A percentile compares a stretch with the other conserved stretches of the same genome.
These are phyloP conservation scores for Neophaeococcomyces aloes DNA, from an alignment of 2,329 filamentous ascomycete genomes.

Conservation along the genomic window DNA sequence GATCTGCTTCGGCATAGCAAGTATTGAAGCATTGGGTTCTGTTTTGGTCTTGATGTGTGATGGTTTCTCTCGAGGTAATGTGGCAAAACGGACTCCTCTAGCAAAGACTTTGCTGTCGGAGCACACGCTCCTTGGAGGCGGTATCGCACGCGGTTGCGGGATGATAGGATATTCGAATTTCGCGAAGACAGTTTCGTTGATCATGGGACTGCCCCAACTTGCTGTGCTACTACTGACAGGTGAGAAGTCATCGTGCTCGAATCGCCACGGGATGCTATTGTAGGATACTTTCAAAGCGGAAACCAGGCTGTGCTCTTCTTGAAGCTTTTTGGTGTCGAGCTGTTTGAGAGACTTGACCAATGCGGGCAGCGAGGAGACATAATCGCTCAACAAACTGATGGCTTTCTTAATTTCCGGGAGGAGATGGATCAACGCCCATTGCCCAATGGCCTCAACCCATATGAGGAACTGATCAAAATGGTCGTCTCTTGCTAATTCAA, in stretches of 20 bases:
- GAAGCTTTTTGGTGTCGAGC: conserved; percentile 11
- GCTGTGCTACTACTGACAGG: conserved; percentile 19
- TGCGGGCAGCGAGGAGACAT: conserved; percentile 1
- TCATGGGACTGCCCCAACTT: conserved; percentile 18
- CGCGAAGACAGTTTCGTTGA: conserved; percentile 6
- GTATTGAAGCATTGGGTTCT: conserved; percentile 1
- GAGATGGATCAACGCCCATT: conserved; percentile 16
- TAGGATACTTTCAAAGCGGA: conserved; percentile 16
- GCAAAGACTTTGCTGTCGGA: background rate
- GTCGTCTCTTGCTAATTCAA: conserved; percentile 18
- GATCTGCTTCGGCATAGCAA: conserved; percentile 7
- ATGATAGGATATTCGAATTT: conserved; percentile 5
- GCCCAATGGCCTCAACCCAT: conserved; percentile 19
- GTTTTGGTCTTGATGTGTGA: background rate
- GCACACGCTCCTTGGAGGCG: background rate
- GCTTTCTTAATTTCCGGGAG: conserved; percentile 18
- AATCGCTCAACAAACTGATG: conserved; percentile 10
- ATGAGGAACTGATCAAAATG: conserved; percentile 19
- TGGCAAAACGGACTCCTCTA: conserved; percentile 4
- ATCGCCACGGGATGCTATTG: conserved; percentile 18
- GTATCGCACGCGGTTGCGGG: background rate
- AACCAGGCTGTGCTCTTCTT: conserved; percentile 14
- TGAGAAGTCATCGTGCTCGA: conserved; percentile 18
- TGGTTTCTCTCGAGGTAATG: background rate
- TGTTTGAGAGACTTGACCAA: conserved; percentile 2